Evolutionary conservation across 805 yeast species (phyloP).

Genomic region (Lachancea meyersii): DNA sequence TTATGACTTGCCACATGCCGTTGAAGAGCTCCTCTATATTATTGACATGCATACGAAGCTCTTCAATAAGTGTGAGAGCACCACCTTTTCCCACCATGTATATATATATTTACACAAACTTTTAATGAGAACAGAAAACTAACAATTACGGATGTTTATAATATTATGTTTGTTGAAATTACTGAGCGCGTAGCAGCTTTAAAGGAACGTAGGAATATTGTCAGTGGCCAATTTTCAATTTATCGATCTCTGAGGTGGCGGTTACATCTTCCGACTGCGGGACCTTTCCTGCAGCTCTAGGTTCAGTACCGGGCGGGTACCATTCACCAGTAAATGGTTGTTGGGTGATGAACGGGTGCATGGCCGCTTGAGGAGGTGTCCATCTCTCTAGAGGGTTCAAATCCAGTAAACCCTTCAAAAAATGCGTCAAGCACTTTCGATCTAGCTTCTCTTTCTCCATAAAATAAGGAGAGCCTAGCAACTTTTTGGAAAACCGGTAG

Average conservation of each 20-base stretch:
- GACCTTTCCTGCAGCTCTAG: slow-evolving; percentile 6
- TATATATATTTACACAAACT: slow-evolving; percentile 4
- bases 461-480: slow-evolving; percentile 29
- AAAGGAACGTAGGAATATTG: background rate
- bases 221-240: slow-evolving; percentile 17
- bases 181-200: too few relatives aligned
- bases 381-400: slow-evolving; percentile 90
- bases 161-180: background rate
- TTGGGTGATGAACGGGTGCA: slow-evolving; percentile 83
- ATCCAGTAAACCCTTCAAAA: slow-evolving; percentile 68
- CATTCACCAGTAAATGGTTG: slow-evolving; percentile 47
- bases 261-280: slow-evolving; percentile 17
- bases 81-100: slow-evolving; percentile 1
- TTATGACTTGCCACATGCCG: slow-evolving; percentile 9
- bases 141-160: background rate
- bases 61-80: background rate
- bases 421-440: slow-evolving; percentile 66
- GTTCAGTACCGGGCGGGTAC: slow-evolving; percentile 43
- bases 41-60: background rate
- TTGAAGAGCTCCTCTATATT: background rate
- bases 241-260: slow-evolving; percentile 15
- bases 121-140: slow-evolving; percentile 2
- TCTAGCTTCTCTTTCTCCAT: slow-evolving; percentile 69
- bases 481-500: slow-evolving; percentile 64
- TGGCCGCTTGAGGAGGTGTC: slow-evolving; percentile 92